phyloP scores from a whole-genome alignment of 345 rosid genomes.

The Citrus trifoliata region DNA sequence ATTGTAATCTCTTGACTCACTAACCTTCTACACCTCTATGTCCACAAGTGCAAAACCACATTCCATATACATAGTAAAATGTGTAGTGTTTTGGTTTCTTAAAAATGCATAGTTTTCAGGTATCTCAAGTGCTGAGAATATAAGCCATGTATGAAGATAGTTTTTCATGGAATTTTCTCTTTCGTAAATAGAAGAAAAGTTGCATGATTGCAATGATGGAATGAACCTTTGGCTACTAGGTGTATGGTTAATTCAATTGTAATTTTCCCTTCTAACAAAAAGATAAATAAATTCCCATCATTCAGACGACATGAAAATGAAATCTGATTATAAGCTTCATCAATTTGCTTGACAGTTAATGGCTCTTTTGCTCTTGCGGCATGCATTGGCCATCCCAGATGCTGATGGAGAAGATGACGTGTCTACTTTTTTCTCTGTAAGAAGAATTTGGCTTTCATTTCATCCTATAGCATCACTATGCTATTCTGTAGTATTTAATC shows the following conservation, averaged over 20 bases:
- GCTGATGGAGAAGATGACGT: conserved; percentile 76
- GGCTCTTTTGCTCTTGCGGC: conserved; percentile 91
- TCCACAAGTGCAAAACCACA: not conserved
- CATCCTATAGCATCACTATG: not conserved
- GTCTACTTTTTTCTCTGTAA: conserved; percentile 83
- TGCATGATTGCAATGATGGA: not conserved
- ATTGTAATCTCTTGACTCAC: conserved; percentile 45
- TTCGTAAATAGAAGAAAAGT: not conserved
- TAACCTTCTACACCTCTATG: not conserved
- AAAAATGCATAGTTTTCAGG: not conserved
- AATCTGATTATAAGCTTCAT: conserved; percentile 5
- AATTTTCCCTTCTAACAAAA: conserved; percentile 4
- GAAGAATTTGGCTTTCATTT: conserved; percentile 21
- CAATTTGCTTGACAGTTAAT: conserved; percentile 55
- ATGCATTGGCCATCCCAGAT: conserved; percentile 74
- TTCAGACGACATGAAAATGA: not conserved
- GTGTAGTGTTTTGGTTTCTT: not conserved
- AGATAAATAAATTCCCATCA: not conserved
- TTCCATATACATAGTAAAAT: not conserved
- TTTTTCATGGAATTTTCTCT: not conserved
- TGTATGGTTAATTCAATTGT: not conserved
- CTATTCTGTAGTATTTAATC: not conserved
- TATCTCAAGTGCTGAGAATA: not conserved
- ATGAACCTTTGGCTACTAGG: not conserved
- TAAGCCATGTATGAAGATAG: not conserved